Percentiles rank a stretch among this genome's conserved stretches.
These are phyloP conservation scores for Scutellaria galericulata DNA, from an alignment of 257 asterid genomes.

Conservation along the genomic window DNA sequence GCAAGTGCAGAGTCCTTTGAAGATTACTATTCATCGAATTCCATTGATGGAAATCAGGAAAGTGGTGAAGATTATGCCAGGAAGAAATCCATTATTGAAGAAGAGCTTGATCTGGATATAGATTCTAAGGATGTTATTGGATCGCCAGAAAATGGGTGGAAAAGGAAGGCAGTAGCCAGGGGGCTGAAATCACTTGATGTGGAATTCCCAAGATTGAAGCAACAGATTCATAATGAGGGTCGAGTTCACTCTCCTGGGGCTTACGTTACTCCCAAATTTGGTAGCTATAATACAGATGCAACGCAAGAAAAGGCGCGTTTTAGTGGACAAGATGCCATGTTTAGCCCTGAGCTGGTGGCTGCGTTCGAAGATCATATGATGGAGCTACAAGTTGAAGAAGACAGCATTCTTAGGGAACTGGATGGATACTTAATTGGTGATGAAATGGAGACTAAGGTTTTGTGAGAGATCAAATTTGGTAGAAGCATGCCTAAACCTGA, in stretches of 20 bases:
- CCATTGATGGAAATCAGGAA: constrained; percentile 10
- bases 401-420: constrained; percentile 45
- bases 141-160: constrained; percentile 43
- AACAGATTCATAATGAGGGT: constrained; percentile 35
- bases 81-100: neutral
- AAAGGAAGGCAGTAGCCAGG: constrained; percentile 44
- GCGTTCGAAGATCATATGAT: constrained; percentile 59
- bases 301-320: neutral
- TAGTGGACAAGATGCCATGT: constrained; percentile 8
- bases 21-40: constrained; percentile 9
- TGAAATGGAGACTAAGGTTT: constrained; percentile 8
- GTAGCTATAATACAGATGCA: constrained; percentile 43
- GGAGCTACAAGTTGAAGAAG: constrained; percentile 52
- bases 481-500: neutral
- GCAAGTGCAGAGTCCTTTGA: constrained; percentile 19
- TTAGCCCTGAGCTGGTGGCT: constrained; percentile 51
- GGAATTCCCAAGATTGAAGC: constrained; percentile 45
- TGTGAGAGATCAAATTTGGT: too few species aligned
- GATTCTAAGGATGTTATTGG: neutral
- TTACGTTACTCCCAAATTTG: constrained; percentile 56
- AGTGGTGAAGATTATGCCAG: neutral
- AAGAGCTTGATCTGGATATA: neutral
- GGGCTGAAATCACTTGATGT: constrained; percentile 50
- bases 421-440: constrained; percentile 13
- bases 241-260: constrained; percentile 45